Percentiles rank a stretch among this genome's conserved stretches.
Evolutionary conservation across 2,329 filamentous ascomycete genomes (phyloP).

Genomic region (Neofusicoccum kwambonambiense): DNA sequence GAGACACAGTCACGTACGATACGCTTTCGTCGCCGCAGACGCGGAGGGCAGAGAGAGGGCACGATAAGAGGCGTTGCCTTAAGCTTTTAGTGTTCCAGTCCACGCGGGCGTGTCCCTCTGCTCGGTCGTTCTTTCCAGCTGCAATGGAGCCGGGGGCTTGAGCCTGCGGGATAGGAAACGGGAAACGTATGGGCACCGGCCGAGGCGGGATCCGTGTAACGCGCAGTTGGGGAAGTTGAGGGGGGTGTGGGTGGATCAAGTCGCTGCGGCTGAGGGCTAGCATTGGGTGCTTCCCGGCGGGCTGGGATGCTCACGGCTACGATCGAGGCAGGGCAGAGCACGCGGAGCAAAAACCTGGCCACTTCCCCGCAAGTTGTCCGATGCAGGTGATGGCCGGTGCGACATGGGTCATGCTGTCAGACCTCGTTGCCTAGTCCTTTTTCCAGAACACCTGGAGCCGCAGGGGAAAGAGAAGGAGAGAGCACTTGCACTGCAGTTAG

Average conservation of each 20-base stretch:
- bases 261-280: neutral
- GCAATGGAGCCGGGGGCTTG: too few relatives aligned
- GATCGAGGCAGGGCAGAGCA: neutral
- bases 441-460: neutral
- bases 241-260: neutral
- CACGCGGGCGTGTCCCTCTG: neutral
- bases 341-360: neutral
- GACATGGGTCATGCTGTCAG: neutral
- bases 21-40: too few relatives aligned
- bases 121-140: neutral
- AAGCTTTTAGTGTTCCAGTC: neutral
- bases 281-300: neutral
- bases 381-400: constrained; percentile 1
- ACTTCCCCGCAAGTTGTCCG: neutral
- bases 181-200: neutral
- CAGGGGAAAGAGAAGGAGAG: neutral
- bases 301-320: neutral
- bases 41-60: too few relatives aligned
- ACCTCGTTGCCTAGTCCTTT: neutral
- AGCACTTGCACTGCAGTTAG: neutral
- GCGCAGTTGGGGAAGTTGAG: neutral
- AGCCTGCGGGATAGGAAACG: neutral
- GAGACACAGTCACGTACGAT: too few relatives aligned
- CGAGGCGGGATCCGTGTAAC: neutral
- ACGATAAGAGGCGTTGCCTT: neutral